phyloP scores from a whole-genome alignment of 768 basidiomycete genomes.

The Mycena galericulata region DNA sequence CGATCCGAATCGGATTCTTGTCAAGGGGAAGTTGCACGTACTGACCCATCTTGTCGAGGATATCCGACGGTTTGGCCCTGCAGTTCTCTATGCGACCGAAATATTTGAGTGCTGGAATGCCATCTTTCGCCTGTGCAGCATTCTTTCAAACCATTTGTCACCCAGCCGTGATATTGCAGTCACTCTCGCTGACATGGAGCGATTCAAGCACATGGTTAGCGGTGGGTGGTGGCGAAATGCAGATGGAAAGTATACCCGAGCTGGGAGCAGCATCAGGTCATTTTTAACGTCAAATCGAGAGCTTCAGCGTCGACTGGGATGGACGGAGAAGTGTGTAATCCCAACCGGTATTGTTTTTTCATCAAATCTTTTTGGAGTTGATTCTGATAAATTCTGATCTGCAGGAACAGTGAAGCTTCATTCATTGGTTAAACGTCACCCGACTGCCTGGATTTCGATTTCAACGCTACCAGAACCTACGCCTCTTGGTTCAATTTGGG shows the following conservation, averaged over 20 bases:
- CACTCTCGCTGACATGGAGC: slow-evolving; percentile 12
- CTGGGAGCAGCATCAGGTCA: slow-evolving; percentile 1
- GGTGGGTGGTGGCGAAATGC: slow-evolving; percentile 13
- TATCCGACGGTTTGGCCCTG: slow-evolving; percentile 1
- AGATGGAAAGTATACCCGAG: neutral
- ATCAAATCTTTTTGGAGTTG: neutral
- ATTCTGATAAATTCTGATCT: neutral
- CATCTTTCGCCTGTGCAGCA: slow-evolving; percentile 5
- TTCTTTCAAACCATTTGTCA: slow-evolving; percentile 1
- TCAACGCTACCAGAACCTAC: neutral
- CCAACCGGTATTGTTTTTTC: neutral
- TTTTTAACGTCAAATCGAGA: slow-evolving; percentile 17
- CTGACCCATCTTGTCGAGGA: neutral
- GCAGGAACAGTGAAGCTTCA: neutral
- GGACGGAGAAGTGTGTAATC: slow-evolving; percentile 1
- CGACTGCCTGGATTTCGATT: neutral
- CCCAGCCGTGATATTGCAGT: slow-evolving; percentile 11
- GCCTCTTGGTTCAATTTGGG: neutral
- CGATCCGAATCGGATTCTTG: slow-evolving; percentile 41
- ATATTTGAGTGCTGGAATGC: slow-evolving; percentile 10
- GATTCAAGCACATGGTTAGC: slow-evolving; percentile 13
- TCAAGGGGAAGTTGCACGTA: slow-evolving; percentile 9
- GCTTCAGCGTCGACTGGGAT: slow-evolving; percentile 29
- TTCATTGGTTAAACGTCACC: neutral
- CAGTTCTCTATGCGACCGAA: slow-evolving; percentile 2